Evolutionary conservation across 2,329 filamentous ascomycete genomes (phyloP), one percentile per base, ranked within the genome.

Genomic region (Tolypocladium paradoxum): DNA sequence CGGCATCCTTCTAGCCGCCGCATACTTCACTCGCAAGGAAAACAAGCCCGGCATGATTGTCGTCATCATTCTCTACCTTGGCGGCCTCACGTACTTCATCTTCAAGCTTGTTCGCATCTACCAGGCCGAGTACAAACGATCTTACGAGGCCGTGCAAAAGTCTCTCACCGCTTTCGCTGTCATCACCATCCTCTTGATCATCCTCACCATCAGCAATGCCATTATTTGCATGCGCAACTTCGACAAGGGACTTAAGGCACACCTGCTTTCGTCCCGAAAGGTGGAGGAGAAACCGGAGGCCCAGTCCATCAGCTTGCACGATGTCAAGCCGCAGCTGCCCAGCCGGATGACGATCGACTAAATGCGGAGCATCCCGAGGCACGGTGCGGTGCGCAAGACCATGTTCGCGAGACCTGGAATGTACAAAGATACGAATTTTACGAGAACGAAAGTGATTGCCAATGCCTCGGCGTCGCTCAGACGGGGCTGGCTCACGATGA

Each of bases 31-130:
- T 18, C 85, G 88, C 48, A 83, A 83, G 59, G 93, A 99, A 70
- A 91, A 84, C 65, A 85, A 84, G 60, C 55, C 77, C 12, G 91
- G 92, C 66, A 95, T 95, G 83, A 72, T 84, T 52, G 64, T 75
- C 59, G 83, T 90, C 65, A 92, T 97, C 62, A 73, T 91, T 51
- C 79, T 96, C 54, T 96, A 95, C 72, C 84, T 96, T 59, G 90
- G 87, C 57, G 92, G 85, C 38, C 80, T 97, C 59, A 89, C 85
- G 54, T 99, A 97, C 75, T 99, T 99, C 76, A 81, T 96, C 66
- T 99, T 96, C 82, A 99, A 99, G 78, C 83, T 99, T 52, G 87
- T 93, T 55, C 88, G 93, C 67, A 99, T 99, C 83, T 99, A 95
- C 71, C 83, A 87, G 61, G 74, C 81, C 12, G 68, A 68, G 45